Conservation (phyloP, 2,329 filamentous ascomycete species). For the Hypoxylon sp. region DNA sequence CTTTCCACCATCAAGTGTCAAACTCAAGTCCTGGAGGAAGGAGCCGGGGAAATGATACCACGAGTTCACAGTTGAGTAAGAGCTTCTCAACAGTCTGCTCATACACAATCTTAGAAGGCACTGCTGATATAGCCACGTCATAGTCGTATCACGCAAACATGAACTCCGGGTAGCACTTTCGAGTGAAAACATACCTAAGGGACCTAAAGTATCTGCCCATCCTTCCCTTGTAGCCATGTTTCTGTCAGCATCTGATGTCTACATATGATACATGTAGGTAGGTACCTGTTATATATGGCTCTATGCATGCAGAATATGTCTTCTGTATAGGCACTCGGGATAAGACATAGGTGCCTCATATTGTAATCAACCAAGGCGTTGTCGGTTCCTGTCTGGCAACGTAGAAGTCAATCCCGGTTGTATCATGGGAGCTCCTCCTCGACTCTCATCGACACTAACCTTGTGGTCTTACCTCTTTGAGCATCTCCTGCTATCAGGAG, state of each 20-base stretch:
- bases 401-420: background rate
- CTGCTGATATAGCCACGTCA: slow-evolving; percentile 20
- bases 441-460: background rate
- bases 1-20: background rate
- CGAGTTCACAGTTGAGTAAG: background rate
- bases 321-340: background rate
- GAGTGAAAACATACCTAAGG: slow-evolving; percentile 9
- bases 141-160: slow-evolving; percentile 30
- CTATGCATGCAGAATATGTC: background rate
- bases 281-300: background rate
- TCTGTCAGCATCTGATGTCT: background rate
- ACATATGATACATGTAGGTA: no score
- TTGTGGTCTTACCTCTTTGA: background rate
- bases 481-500: background rate
- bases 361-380: background rate
- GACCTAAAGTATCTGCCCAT: slow-evolving; percentile 15
- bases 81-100: background rate
- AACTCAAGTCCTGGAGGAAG: background rate
- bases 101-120: slow-evolving; percentile 1
- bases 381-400: background rate
- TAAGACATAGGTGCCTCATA: no score
- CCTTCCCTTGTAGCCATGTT: background rate
- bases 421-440: background rate
- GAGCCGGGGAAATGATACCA: background rate
- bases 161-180: slow-evolving; percentile 14